Evolutionary conservation across 164 flowering plant species (phyloP), one percentile per base, ranked within the genome.

Genomic region (Paratinospora sagittata): DNA sequence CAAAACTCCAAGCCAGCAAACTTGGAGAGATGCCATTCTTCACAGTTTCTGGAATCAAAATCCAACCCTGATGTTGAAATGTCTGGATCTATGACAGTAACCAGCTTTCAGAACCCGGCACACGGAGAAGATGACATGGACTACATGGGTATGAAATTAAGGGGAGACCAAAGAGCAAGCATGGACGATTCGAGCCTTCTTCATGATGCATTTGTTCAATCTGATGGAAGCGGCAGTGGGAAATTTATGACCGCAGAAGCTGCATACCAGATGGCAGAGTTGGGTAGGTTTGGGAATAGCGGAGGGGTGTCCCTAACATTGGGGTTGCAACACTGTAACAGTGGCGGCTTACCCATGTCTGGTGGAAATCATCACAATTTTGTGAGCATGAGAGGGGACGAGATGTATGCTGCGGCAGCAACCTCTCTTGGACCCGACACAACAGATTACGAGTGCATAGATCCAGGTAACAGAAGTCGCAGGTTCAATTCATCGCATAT

Each of bases 321-420:
- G 65, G 97, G 98, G 3, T 75, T 93, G 81, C 98, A 89, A 78
- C 92, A 89, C 61, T 79, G 84, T 27, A 95, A 87, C 62, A 89
- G 81, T n/a, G 85, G 85, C 57, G 73, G 62, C 64, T 43, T 83
- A 33, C 81, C 89, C 5, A 76, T 86, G 75, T 70, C 88, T 2
- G 76, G 75, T 45, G 84, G 75, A 27, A 34, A 71, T 14, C 87
- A 82, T 61, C 85, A 78, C 43, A 78, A 81, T 67, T 85, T 88
- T 67, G 76, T 84, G 9, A 36, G 80, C 26, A 76, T 85, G 81
- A 82, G 94, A 74, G 85, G 79, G 55, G 89, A 81, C 13, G 87
- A 81, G 2, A 78, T 89, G 49, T 90, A 86, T 74, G 75, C 75
- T 69, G 70, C 85, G 16, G 74, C 84, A n/a, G 74, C 85, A 34